phyloP scores from a whole-genome alignment of 768 basidiomycete species.

The Naganishia onofrii region DNA sequence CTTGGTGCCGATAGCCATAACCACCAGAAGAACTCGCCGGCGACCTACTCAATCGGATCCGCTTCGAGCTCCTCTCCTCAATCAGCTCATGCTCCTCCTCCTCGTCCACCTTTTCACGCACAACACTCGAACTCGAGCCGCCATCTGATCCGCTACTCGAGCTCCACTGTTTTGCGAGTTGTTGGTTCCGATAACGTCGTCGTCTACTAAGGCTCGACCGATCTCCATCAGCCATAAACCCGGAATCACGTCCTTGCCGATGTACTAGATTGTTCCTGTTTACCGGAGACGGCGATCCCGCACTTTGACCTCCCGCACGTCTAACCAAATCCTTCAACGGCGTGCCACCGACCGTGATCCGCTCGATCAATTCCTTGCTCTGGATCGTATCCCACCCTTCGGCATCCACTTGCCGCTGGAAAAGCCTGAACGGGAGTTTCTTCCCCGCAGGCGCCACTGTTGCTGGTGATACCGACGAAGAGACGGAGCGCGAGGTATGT shows the following conservation, averaged over 20 bases:
- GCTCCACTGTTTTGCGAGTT: constrained; percentile 16
- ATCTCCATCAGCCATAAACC: not conserved
- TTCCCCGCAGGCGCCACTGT: constrained; percentile 11
- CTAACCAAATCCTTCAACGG: constrained; percentile 20
- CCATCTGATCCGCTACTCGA: constrained; percentile 21
- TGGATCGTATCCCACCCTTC: constrained; percentile 49
- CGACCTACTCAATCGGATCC: constrained; percentile 23
- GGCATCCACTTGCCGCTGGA: constrained; percentile 64
- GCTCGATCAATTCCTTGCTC: constrained; percentile 56
- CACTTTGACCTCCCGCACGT: constrained; percentile 6
- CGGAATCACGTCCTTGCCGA: not conserved
- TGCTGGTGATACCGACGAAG: constrained; percentile 30
- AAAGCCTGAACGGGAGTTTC: constrained; percentile 16
- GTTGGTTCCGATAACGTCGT: not conserved
- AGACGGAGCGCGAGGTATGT: constrained; percentile 32
- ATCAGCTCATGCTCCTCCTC: not conserved
- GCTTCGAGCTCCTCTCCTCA: constrained; percentile 27
- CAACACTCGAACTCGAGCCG: not conserved
- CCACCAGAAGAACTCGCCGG: not conserved
- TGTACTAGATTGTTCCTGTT: not conserved
- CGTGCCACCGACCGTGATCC: constrained; percentile 15
- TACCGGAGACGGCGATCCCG: constrained; percentile 6
- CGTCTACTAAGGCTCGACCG: not conserved
- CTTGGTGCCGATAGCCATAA: not conserved
- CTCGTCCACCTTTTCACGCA: not conserved